These are phyloP conservation scores for Quercus cerris DNA, from an alignment of 306 rosid species.

Conservation along the genomic window DNA sequence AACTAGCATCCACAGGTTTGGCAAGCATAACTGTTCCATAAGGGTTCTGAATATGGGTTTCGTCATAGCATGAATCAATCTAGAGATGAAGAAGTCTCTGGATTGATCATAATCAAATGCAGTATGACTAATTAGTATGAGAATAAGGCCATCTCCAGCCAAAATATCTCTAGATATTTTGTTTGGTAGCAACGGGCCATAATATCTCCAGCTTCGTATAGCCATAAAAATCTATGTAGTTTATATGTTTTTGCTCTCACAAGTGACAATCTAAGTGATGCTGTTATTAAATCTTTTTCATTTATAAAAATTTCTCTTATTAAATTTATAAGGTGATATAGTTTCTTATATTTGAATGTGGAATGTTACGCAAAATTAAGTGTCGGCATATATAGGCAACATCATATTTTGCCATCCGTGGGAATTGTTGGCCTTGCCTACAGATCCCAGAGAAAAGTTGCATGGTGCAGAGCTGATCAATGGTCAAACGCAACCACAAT, in stretches of 20 bases:
- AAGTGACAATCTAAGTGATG: not conserved
- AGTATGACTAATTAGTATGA: not conserved
- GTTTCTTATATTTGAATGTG: too few relatives aligned
- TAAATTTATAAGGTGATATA: too few relatives aligned
- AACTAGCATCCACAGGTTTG: slow-evolving; percentile 49
- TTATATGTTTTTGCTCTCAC: not conserved
- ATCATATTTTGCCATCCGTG: too few relatives aligned
- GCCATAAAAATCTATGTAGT: not conserved
- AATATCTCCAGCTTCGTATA: not conserved
- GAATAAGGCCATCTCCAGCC: slow-evolving; percentile 2
- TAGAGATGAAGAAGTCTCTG: not conserved
- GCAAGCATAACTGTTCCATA: slow-evolving; percentile 25
- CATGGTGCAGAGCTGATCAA: too few relatives aligned
- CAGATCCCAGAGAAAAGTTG: too few relatives aligned
- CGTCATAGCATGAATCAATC: not conserved
- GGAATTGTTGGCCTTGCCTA: too few relatives aligned
- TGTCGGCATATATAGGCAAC: too few relatives aligned
- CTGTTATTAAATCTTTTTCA: too few relatives aligned
- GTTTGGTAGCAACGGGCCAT: not conserved
- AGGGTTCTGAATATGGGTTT: not conserved
- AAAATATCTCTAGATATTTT: not conserved
- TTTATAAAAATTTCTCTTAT: too few relatives aligned
- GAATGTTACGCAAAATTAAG: too few relatives aligned
- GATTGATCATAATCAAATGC: too few relatives aligned
- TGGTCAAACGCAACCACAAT: too few relatives aligned